Evolutionary conservation across 2,329 filamentous ascomycete genomes (phyloP).

Genomic region (Claviceps humidiphila): DNA sequence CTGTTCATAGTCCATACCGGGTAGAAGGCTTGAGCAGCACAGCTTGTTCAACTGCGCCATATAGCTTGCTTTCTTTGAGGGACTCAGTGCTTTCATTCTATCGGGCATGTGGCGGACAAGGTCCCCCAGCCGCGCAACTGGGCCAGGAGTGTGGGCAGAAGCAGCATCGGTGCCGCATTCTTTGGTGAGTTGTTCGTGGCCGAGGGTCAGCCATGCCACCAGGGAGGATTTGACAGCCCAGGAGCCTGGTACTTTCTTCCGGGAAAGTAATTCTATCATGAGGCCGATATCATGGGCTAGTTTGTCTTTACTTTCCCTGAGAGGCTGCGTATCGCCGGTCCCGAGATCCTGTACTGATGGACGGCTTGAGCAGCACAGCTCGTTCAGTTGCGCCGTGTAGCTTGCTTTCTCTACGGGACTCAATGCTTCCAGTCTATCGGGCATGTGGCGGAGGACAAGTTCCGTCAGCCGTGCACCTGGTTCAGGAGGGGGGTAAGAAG

Average conservation of each 20-base stretch:
- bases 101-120: background rate
- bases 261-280: background rate
- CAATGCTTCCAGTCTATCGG: background rate
- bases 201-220: constrained; percentile 9
- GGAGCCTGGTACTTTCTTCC: background rate
- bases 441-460: background rate
- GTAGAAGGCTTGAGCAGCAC: constrained; percentile 5
- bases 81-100: background rate
- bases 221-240: background rate
- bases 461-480: background rate
- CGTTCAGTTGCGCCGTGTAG: constrained; percentile 13
- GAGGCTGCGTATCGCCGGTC: background rate
- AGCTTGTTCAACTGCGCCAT: constrained; percentile 10
- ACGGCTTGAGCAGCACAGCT: constrained; percentile 6
- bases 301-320: background rate
- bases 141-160: background rate
- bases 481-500: background rate
- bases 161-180: background rate
- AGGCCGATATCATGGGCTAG: background rate
- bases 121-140: background rate
- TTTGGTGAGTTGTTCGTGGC: background rate
- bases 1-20: constrained; percentile 9
- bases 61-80: constrained; percentile 11
- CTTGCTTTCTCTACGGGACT: constrained; percentile 7
- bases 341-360: background rate